Evolutionary conservation across 2,329 filamentous ascomycete species (phyloP), one percentile per base, ranked within the genome.

Genomic region (Penicillium janthinellum): DNA sequence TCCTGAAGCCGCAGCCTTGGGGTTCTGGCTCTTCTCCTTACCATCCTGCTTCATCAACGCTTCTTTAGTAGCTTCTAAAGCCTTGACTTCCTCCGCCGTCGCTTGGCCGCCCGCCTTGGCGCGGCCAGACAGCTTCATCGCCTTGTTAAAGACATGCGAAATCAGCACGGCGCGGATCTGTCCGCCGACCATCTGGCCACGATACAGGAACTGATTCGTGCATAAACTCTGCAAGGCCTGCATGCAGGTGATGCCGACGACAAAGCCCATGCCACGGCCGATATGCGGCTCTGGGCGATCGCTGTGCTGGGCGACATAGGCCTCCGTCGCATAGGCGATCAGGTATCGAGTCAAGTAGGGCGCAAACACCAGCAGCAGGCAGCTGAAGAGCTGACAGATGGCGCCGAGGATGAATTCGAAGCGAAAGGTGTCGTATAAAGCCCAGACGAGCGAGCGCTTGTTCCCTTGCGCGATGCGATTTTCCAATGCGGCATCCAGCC

Each of bases 121-220:
- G 53, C 93, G 85, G 11, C 89, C 91, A 0, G 93, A 97, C 15
- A 98, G 84, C 53, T 88, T 88, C 88, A 97, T 92, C 2, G 92
- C 88, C 76, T 98, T 98, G 73, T 95, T 91, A 70, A 96, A 98
- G 59, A 98, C 92, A 59, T 92, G 79, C 22, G 90, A 86, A 66
- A 97, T 96, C 45, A 98, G 79, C 0, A 91, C 89, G 0, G 88
- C 92, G 72, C 94, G 85, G 7, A 86, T 80, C 78, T 97, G 89
- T 0, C 92, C 95, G 63, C 94, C 95, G 41, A 96, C 86, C 78
- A 96, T 88, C 90, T 96, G 96, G 22, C 94, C 92, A 22, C 88
- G 87, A 71, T 94, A 98, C 71, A 98, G 89, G 78, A 96, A 97
- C 71, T 98, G 94, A 70, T 93, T 96, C 2, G 88, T 91, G 28